Percentiles rank a stretch among this genome's conserved stretches.
These are phyloP conservation scores for Alopecurus myosuroides DNA, from an alignment of 176 grass and related monocot species.

Conservation along the genomic window DNA sequence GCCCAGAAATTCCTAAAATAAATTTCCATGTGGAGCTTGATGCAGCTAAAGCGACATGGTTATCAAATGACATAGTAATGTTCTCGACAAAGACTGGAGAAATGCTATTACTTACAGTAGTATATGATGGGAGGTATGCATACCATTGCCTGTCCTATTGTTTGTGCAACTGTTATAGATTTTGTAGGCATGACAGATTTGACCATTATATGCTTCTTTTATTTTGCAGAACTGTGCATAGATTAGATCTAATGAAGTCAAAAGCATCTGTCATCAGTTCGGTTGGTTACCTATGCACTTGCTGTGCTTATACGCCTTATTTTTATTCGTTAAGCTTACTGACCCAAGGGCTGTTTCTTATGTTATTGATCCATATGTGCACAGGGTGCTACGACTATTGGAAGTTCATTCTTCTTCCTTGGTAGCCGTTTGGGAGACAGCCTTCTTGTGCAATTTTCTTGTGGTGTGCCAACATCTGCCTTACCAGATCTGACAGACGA, in stretches of 20 bases:
- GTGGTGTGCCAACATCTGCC: constrained; percentile 39
- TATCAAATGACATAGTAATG: constrained; percentile 79
- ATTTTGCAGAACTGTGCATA: constrained; percentile 74
- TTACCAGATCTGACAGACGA: constrained; percentile 56
- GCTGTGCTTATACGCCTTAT: constrained; percentile 4
- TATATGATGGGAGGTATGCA: constrained; percentile 78
- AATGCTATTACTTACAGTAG: constrained; percentile 71
- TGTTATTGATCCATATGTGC: constrained; percentile 21
- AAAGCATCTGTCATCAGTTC: constrained; percentile 89
- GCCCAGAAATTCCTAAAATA: constrained; percentile 74
- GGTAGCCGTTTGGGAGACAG: constrained; percentile 91
- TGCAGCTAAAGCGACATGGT: constrained; percentile 86
- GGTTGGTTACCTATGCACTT: constrained; percentile 51
- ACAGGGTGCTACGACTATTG: constrained; percentile 77
- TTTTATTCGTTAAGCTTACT: background rate
- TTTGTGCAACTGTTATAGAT: constrained; percentile 6
- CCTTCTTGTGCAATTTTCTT: constrained; percentile 91
- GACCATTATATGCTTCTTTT: constrained; percentile 4
- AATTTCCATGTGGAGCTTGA: constrained; percentile 88
- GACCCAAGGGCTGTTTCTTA: background rate
- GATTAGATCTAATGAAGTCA: constrained; percentile 93
- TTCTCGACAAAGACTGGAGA: constrained; percentile 86
- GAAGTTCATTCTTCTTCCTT: constrained; percentile 91
- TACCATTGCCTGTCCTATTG: background rate
- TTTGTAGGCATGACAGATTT: background rate